phyloP scores from a whole-genome alignment of 208 protist genomes.

The Crithidia fasciculata region DNA sequence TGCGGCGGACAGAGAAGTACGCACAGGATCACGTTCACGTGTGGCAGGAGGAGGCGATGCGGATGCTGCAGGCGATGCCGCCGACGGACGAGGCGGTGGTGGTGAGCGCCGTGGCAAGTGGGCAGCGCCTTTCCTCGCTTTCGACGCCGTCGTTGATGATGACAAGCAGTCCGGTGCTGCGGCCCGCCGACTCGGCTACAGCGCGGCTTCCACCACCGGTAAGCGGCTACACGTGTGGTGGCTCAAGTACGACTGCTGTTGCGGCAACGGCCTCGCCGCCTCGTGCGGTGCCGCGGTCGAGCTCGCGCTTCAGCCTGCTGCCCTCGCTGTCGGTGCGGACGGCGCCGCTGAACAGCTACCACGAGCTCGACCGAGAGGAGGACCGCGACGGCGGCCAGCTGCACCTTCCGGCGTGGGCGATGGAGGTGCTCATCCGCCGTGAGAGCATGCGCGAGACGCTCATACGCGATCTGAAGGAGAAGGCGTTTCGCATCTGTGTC shows the following conservation, averaged over 20 bases:
- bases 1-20: slow-evolving; percentile 35
- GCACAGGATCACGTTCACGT: slow-evolving; percentile 21
- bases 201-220: slow-evolving; percentile 4
- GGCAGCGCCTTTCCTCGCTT: slow-evolving; percentile 17
- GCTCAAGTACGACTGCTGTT: not conserved
- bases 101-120: slow-evolving; percentile 15
- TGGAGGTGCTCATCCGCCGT: slow-evolving; percentile 45
- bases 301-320: slow-evolving; percentile 11
- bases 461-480: slow-evolving; percentile 53
- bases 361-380: slow-evolving; percentile 23
- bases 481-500: slow-evolving; percentile 45
- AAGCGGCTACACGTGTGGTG: not conserved
- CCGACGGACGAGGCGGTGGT: not conserved
- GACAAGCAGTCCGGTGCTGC: slow-evolving; percentile 21
- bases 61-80: slow-evolving; percentile 36
- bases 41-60: slow-evolving; percentile 30
- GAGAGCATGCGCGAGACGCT: slow-evolving; percentile 68
- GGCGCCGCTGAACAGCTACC: slow-evolving; percentile 10
- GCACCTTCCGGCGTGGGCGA: slow-evolving; percentile 34
- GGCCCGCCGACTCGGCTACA: slow-evolving; percentile 5
- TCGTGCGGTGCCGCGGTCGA: slow-evolving; percentile 1
- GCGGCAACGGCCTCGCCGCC: not conserved
- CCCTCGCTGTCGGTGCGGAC: slow-evolving; percentile 13
- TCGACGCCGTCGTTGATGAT: slow-evolving; percentile 24
- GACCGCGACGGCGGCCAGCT: slow-evolving; percentile 15